Evolutionary conservation across 768 basidiomycete species (phyloP).

Genomic region (Exsudoporus frostii): DNA sequence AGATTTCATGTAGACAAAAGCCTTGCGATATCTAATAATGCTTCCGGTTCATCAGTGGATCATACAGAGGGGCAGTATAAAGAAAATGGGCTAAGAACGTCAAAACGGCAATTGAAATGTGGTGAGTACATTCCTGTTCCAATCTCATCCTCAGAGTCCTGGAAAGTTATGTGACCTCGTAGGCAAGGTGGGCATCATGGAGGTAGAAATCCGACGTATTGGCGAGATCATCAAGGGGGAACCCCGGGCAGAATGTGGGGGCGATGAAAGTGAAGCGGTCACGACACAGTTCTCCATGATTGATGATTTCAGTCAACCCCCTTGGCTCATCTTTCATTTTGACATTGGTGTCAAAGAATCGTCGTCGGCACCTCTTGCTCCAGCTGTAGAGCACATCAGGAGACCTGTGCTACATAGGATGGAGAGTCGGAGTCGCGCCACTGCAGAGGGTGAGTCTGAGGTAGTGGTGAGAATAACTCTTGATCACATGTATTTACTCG

Average conservation of each 20-base stretch:
- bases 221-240: conserved; percentile 6
- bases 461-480: not conserved
- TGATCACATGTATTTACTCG: not conserved
- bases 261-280: not conserved
- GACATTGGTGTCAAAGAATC: conserved; percentile 1
- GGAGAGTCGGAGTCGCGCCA: not conserved
- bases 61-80: not conserved
- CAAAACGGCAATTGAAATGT: not conserved
- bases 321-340: conserved; percentile 15
- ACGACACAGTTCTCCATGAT: conserved; percentile 7
- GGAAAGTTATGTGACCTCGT: not conserved
- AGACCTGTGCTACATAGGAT: not conserved
- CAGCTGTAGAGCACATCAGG: not conserved
- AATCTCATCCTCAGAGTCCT: not conserved
- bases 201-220: conserved; percentile 19
- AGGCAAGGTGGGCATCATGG: conserved; percentile 9
- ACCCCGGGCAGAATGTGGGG: not conserved
- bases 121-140: not conserved
- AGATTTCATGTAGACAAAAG: conserved; percentile 13
- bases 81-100: conserved; percentile 8
- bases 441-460: not conserved
- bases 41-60: conserved; percentile 2
- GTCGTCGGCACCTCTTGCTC: not conserved
- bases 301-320: conserved; percentile 8
- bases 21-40: not conserved